Evolutionary conservation across 2,329 filamentous ascomycete genomes (phyloP).

Genomic region (Drechslera avenae): DNA sequence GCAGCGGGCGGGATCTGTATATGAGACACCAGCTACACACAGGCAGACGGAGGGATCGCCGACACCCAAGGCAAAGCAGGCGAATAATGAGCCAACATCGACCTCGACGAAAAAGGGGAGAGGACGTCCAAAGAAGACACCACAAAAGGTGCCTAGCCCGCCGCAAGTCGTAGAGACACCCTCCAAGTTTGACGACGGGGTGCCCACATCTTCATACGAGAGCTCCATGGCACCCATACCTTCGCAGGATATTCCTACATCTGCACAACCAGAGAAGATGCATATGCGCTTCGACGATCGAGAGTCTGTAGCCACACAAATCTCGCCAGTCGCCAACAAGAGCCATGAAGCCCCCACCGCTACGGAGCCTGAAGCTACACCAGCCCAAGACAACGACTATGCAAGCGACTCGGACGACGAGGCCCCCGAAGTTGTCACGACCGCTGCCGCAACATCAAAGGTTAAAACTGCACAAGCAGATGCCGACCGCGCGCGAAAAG

Average conservation of each 20-base stretch:
- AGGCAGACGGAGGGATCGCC: constrained; percentile 29
- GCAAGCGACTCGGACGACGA: constrained; percentile 46
- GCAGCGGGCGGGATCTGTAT: constrained; percentile 23
- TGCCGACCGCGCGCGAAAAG: constrained; percentile 35
- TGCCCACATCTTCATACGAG: constrained; percentile 37
- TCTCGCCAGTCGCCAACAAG: constrained; percentile 10
- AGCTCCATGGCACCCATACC: constrained; percentile 29
- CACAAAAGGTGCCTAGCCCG: constrained; percentile 2
- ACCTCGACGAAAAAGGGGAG: constrained; percentile 23
- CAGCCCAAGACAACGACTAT: constrained; percentile 26
- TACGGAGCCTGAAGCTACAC: constrained; percentile 5
- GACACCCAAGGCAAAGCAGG: constrained; percentile 26
- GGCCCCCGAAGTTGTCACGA: constrained; percentile 47
- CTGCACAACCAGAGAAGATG: constrained; percentile 23
- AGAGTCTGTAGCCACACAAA: constrained; percentile 26
- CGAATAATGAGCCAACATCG: constrained; percentile 21
- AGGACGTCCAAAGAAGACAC: constrained; percentile 21
- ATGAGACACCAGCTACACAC: constrained; percentile 33
- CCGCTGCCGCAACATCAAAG: constrained; percentile 37
- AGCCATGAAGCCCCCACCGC: constrained; percentile 20
- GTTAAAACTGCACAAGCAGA: constrained; percentile 37
- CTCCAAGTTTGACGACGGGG: constrained; percentile 25
- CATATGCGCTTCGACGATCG: constrained; percentile 46
- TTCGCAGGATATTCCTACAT: constrained; percentile 18
- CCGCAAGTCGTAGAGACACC: not conserved